These are phyloP conservation scores for Leptographium lundbergii DNA, from an alignment of 2,329 filamentous ascomycete genomes.

Conservation along the genomic window DNA sequence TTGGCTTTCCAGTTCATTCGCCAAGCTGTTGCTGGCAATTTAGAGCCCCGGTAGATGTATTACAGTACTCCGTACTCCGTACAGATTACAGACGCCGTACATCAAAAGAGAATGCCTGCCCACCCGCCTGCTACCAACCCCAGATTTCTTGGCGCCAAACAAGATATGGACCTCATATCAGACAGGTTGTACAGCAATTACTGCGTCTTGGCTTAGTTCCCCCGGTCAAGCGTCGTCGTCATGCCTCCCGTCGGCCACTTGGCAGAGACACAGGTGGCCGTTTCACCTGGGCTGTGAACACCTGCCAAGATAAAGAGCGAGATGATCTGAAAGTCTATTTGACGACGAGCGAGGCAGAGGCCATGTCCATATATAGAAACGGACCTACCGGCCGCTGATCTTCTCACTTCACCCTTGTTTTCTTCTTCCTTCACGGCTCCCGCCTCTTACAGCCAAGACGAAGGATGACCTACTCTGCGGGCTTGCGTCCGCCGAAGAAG, in stretches of 20 bases:
- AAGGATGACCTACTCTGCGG: neutral
- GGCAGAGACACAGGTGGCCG: neutral
- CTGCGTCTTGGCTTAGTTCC: neutral
- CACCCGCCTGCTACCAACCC: neutral
- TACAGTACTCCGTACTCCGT: neutral
- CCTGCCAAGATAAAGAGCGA: neutral
- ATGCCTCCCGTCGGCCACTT: neutral
- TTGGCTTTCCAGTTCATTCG: neutral
- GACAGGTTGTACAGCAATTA: neutral
- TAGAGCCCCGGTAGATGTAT: too few relatives aligned
- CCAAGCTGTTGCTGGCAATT: too few relatives aligned
- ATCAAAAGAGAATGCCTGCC: neutral
- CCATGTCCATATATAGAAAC: neutral
- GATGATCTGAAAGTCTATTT: neutral
- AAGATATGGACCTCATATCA: neutral
- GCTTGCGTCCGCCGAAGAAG: neutral
- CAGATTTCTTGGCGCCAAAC: neutral
- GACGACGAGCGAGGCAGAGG: neutral
- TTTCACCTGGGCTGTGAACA: neutral
- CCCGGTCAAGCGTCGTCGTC: neutral
- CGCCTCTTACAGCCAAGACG: neutral
- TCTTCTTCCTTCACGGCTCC: neutral
- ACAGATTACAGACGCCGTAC: neutral
- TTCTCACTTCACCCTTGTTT: neutral
- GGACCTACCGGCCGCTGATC: neutral